These are phyloP conservation scores for Chlorella ohadii DNA, from an alignment of 139 green algal genomes.

Conservation along the genomic window DNA sequence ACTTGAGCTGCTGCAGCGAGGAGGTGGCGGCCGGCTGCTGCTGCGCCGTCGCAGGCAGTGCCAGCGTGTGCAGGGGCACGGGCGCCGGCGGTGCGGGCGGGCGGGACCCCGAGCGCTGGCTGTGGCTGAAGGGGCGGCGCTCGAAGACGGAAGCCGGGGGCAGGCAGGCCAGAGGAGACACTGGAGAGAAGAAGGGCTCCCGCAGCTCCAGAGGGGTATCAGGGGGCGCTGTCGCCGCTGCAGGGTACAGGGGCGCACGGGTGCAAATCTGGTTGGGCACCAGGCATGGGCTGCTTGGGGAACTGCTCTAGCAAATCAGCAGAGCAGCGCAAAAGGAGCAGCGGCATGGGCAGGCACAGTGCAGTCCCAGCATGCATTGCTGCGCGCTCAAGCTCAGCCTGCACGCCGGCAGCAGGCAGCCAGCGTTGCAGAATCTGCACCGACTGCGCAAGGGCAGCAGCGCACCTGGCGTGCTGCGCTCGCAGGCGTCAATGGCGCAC, in stretches of 20 bases:
- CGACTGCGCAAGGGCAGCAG: too few species aligned
- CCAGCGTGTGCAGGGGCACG: too few species aligned
- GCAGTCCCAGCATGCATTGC: too few species aligned
- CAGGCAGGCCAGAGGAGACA: neutral
- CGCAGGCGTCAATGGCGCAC: conserved; percentile 8
- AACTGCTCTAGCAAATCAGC: neutral
- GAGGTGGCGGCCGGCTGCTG: too few species aligned
- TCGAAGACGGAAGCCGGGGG: neutral
- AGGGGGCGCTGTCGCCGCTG: neutral
- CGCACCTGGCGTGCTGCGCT: neutral
- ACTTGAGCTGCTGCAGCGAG: too few species aligned
- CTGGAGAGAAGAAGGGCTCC: neutral
- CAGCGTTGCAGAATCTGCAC: too few species aligned
- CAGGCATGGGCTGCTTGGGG: too few species aligned
- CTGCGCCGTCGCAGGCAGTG: neutral
- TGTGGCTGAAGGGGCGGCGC: conserved; percentile 1
- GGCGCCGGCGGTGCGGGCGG: neutral
- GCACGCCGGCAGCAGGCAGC: too few species aligned
- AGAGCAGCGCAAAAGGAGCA: neutral
- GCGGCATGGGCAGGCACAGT: too few species aligned
- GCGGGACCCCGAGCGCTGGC: neutral
- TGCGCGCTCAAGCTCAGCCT: too few species aligned
- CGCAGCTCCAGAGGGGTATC: neutral
- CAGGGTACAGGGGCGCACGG: neutral
- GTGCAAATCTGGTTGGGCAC: neutral